phyloP scores from a whole-genome alignment of 305 asterid genomes.

The Fraxinus latifolia region DNA sequence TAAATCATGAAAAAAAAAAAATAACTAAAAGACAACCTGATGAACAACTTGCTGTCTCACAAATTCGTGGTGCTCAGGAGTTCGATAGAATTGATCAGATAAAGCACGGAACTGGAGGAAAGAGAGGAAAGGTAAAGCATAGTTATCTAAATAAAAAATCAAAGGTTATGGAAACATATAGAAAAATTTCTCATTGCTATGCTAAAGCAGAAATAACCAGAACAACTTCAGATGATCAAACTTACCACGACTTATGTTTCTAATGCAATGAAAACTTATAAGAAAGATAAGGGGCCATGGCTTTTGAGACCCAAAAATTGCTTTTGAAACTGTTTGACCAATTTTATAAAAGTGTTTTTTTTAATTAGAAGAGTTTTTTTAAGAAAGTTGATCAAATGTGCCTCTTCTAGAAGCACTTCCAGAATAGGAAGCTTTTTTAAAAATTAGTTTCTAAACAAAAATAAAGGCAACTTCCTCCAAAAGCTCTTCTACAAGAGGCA shows the following conservation, averaged over 20 bases:
- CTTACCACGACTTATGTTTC: background rate
- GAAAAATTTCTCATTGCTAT: background rate
- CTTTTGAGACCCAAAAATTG: background rate
- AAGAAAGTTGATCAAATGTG: background rate
- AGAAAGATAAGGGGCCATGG: background rate
- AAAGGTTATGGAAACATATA: background rate
- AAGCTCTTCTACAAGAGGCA: background rate
- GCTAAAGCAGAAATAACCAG: background rate
- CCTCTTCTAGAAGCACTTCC: background rate
- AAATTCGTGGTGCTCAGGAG: slow-evolving; percentile 87
- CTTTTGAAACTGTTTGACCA: background rate
- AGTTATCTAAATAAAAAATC: background rate
- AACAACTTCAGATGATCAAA: background rate
- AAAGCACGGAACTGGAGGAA: slow-evolving; percentile 84
- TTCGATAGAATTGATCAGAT: slow-evolving; percentile 89
- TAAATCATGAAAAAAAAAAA: slow-evolving; percentile 1
- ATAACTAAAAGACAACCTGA: slow-evolving; percentile 53
- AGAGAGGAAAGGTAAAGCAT: slow-evolving; percentile 1
- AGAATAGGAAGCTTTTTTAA: too few relatives aligned
- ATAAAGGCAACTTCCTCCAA: background rate
- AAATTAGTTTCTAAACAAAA: background rate
- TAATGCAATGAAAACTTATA: background rate
- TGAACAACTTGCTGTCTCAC: slow-evolving; percentile 83
- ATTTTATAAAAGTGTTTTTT: too few relatives aligned
- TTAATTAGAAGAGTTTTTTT: too few relatives aligned